These are phyloP conservation scores for Eucommia ulmoides DNA, from an alignment of 257 asterid genomes.

Conservation along the genomic window DNA sequence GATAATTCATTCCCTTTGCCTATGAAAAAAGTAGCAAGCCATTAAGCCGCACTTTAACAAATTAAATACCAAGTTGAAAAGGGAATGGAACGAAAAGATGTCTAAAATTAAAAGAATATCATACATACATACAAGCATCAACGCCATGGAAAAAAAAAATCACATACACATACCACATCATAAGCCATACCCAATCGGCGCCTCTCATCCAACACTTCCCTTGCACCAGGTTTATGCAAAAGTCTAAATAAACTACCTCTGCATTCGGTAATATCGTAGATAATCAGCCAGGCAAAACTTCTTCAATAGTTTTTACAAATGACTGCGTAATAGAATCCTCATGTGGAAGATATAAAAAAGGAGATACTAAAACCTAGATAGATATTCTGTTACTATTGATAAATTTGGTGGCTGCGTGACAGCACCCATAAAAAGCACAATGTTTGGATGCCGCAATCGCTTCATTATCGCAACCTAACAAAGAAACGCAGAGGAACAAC, in stretches of 20 bases:
- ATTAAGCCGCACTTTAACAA: neutral
- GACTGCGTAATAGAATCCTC: neutral
- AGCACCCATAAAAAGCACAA: constrained; percentile 1
- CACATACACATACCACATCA: constrained; percentile 92
- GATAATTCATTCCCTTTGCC: constrained; percentile 4
- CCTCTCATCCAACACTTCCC: constrained; percentile 75
- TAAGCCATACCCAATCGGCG: constrained; percentile 87
- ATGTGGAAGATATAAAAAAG: neutral
- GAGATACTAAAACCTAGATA: neutral
- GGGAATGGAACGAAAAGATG: too few species aligned
- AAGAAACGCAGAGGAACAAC: neutral
- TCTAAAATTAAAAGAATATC: too few species aligned
- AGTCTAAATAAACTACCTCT: constrained; percentile 58
- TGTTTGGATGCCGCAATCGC: neutral
- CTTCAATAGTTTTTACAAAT: neutral
- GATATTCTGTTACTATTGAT: constrained; percentile 1
- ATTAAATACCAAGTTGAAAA: too few species aligned
- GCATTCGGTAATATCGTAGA: neutral
- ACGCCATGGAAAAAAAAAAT: too few species aligned
- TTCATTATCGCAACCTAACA: constrained; percentile 1
- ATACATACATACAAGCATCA: too few species aligned
- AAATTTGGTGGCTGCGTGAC: neutral
- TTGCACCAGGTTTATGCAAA: constrained; percentile 74
- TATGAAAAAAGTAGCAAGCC: neutral
- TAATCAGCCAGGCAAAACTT: neutral